These are phyloP conservation scores for Phytopythium chamaehyphon DNA, from an alignment of 352 stramenopile species.

Conservation along the genomic window DNA sequence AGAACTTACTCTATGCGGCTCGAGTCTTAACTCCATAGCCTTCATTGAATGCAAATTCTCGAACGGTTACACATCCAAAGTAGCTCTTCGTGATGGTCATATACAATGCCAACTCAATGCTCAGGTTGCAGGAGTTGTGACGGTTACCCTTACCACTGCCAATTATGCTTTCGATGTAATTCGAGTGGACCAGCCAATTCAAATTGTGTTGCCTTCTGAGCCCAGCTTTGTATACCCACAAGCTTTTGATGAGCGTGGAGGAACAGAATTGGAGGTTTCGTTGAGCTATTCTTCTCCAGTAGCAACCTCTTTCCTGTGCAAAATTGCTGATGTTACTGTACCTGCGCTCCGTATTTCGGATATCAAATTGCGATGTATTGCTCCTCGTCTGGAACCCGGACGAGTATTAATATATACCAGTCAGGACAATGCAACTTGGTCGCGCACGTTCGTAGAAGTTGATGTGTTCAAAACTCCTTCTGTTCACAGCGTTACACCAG, in stretches of 20 bases:
- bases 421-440: slow-evolving; percentile 38
- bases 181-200: slow-evolving; percentile 19
- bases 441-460: slow-evolving; percentile 19
- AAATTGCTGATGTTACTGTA: slow-evolving; percentile 23
- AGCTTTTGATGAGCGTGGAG: slow-evolving; percentile 46
- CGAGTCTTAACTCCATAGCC: slow-evolving; percentile 16
- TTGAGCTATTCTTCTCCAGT: slow-evolving; percentile 16
- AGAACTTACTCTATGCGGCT: slow-evolving; percentile 23
- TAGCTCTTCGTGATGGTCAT: neutral
- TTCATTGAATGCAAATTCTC: slow-evolving; percentile 28
- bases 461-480: slow-evolving; percentile 24
- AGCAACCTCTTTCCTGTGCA: slow-evolving; percentile 25
- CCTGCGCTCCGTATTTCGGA: slow-evolving; percentile 22
- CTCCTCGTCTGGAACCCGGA: slow-evolving; percentile 22
- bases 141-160: slow-evolving; percentile 15
- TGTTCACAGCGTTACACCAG: slow-evolving; percentile 22
- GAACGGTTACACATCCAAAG: neutral
- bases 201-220: slow-evolving; percentile 22
- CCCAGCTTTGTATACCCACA: slow-evolving; percentile 15
- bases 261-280: slow-evolving; percentile 26
- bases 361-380: slow-evolving; percentile 24
- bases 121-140: slow-evolving; percentile 19
- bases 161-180: slow-evolving; percentile 10
- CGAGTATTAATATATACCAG: slow-evolving; percentile 15
- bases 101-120: slow-evolving; percentile 29